Base-by-base conservation (phyloP, 1,284 basidiomycete genomes). In the Ceratobasidium theobromae region DNA sequence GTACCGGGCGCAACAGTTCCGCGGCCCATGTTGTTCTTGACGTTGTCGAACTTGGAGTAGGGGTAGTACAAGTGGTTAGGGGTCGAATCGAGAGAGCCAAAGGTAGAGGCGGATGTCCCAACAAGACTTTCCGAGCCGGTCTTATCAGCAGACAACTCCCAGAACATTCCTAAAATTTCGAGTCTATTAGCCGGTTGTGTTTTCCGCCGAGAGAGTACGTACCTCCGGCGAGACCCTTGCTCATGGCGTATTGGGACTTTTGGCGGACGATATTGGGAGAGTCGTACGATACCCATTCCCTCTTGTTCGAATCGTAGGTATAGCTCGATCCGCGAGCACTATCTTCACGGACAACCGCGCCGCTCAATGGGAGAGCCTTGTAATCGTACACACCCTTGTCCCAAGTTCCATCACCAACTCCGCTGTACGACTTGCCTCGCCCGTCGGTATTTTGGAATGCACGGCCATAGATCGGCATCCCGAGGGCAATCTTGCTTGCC, bases 381-480 rank as follows among this genome's bases (percentile, higher is more conserved):
- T 95, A 94, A 48, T 89, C 86, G 76, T 87, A 89, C 57, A 87
- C 51, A 64, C 86, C 87, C 40, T 83, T 80, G 74, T 89, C 82
- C 70, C 82, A 84, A 0, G 86, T 86, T 9, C 89, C 88, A 33
- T 88, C 84, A 1, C 92, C 92, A 66, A 91, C 83, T 33, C 91
- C 91, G 52, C 75, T 83, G 79, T 87, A 98, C 1, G 91, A 75
- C 52, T 82, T 74, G 6, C 91, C 91, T 35, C 93, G 82, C 0
- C 93, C 93, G 46, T 76, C 75, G 0, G 93, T 95, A 52, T 86
- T 79, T 74, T 89, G 85, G 75, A 96, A 98, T 0, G 88, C 87
- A 67, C 90, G 86, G 0, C 93, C 93, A 72, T 94, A 94, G 1
- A 93, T 77, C 1, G 93, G 93, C 75, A 73, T 73, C 84, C 93